Conservation (phyloP, 176 grass and related monocot genomes). For the Triticum timopheevii region DNA sequence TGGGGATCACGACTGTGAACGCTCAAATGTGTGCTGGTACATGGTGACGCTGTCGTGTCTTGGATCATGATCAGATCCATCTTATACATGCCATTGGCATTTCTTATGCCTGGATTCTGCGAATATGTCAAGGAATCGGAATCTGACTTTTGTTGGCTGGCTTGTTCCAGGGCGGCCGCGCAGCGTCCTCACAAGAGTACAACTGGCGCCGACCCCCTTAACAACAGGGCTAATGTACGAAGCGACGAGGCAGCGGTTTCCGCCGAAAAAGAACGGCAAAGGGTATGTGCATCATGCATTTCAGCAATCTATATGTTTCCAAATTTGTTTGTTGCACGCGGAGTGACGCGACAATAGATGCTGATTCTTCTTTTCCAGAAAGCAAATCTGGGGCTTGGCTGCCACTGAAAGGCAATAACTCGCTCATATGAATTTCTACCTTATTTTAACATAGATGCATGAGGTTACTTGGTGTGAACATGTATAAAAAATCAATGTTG, state of each 20-base stretch:
- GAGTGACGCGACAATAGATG: neutral
- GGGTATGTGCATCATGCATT: conserved; percentile 29
- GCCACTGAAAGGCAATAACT: neutral
- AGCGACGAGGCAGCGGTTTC: conserved; percentile 23
- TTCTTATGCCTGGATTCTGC: neutral
- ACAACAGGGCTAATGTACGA: conserved; percentile 6
- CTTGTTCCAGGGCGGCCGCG: conserved; percentile 3
- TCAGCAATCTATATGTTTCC: neutral
- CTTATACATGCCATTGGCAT: neutral
- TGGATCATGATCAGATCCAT: neutral
- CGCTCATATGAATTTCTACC: neutral
- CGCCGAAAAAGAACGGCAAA: conserved; percentile 12
- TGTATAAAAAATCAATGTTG: neutral
- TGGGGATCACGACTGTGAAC: neutral
- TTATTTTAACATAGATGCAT: neutral
- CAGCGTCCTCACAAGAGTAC: conserved; percentile 23
- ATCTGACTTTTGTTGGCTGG: neutral
- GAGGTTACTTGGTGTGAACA: neutral
- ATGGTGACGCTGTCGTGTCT: neutral
- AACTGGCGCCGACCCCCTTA: conserved; percentile 18
- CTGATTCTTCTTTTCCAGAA: neutral
- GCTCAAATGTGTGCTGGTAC: neutral
- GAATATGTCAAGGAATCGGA: neutral
- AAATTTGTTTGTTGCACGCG: neutral
- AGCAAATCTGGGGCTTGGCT: conserved; percentile 3